Evolutionary conservation across 768 basidiomycete genomes (phyloP), one percentile per base, ranked within the genome.

Genomic region (Termitomyces sp.): DNA sequence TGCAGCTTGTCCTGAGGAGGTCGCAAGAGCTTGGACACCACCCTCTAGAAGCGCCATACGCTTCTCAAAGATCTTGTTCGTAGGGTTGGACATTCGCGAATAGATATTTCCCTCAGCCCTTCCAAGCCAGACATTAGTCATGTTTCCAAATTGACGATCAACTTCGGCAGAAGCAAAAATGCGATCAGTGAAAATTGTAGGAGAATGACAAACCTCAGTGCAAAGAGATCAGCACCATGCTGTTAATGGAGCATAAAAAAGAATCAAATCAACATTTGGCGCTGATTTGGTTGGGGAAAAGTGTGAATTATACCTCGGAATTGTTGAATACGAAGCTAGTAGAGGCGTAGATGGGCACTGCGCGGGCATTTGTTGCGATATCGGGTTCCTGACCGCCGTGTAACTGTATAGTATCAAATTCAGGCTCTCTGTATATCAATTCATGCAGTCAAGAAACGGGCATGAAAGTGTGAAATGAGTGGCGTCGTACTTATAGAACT

Each of bases 41-140:
- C 89, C 88, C 68, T 93, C 91, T 18, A 93, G 76, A 0, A 88
- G 87, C 1, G 89, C 86, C 27, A 93, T 85, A 18, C 91, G 84
- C 56, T 87, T 80, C 70, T 93, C 91, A 63, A 93, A 91, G 1
- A 92, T 86, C 55, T 84, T 85, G 31, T 82, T 78, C 0, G 86
- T 87, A 30, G 87, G 86, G 66, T 89, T 89, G 16, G 81, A 81
- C 57, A 89, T 86, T 6, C 88, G 84, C 36, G 83, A 85, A 67
- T 89, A 89, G 57, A 87, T 82, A 69, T 86, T 77, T 3, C 88
- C 88, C 11, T 77, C 68, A 6, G 83, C 72, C 65, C 81, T 83
- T 58, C n/a, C 41, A 47, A 42, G 24, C 57, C 31, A 5, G 12
- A 27, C 24, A 27, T 48, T 13, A 55, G n/a, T 15, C 22, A 13